Conservation (phyloP, 2,329 filamentous ascomycete genomes). For the Chaetomiaceae sp. region DNA sequence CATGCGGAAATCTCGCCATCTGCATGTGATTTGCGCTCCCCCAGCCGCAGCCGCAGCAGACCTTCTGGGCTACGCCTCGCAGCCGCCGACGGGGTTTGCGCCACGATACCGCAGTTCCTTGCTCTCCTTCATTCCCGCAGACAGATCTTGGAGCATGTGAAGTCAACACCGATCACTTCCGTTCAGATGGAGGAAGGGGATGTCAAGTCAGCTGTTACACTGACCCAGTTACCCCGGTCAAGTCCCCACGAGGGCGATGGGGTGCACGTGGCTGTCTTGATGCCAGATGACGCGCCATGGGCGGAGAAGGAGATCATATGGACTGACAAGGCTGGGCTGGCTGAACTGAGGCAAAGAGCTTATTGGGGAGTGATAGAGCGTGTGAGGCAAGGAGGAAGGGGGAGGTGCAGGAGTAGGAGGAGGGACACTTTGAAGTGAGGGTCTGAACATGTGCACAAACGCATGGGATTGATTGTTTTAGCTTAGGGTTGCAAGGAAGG, state of each 20-base stretch:
- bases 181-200: constrained; percentile 3
- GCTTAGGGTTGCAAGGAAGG: too few species aligned
- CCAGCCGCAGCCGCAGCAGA: constrained; percentile 2
- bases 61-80: neutral
- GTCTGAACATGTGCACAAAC: too few species aligned
- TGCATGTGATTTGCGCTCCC: neutral
- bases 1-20: neutral
- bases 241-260: constrained; percentile 19
- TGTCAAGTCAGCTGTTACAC: constrained; percentile 3
- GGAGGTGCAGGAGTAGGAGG: constrained; percentile 2
- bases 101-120: constrained; percentile 24
- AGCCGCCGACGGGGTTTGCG: constrained; percentile 19
- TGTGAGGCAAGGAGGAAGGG: neutral
- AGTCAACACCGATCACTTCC: constrained; percentile 5
- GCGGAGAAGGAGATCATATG: constrained; percentile 22
- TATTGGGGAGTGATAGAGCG: constrained; percentile 22
- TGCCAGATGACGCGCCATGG: constrained; percentile 22
- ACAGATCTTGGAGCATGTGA: constrained; percentile 18
- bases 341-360: constrained; percentile 17
- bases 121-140: constrained; percentile 21
- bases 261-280: constrained; percentile 22
- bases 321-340: constrained; percentile 17
- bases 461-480: too few species aligned
- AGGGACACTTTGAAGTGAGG: too few species aligned
- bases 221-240: constrained; percentile 11